A percentile compares a stretch with the other conserved stretches of the same genome.
These are phyloP conservation scores for Oryza glaberrima DNA, from an alignment of 176 grass and related monocot genomes.

Conservation along the genomic window DNA sequence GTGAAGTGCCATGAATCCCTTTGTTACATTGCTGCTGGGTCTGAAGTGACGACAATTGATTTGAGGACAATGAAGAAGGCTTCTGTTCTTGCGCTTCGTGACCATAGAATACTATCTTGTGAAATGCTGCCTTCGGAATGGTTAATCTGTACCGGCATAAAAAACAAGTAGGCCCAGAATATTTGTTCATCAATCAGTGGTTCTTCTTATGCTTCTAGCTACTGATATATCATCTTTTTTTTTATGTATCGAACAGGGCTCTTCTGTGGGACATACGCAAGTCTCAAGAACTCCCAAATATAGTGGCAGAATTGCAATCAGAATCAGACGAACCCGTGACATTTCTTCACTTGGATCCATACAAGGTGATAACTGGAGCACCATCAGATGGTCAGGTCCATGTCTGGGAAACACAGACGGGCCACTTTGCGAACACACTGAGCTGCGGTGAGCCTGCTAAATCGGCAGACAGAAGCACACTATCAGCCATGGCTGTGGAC, in stretches of 20 bases:
- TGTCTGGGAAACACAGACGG: slow-evolving; percentile 62
- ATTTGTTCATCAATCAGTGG: not conserved
- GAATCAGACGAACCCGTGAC: slow-evolving; percentile 62
- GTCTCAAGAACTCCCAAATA: slow-evolving; percentile 50
- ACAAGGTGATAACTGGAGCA: slow-evolving; percentile 75
- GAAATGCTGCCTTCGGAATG: slow-evolving; percentile 81
- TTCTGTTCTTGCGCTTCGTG: slow-evolving; percentile 55
- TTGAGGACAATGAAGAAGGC: slow-evolving; percentile 84
- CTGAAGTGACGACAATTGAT: slow-evolving; percentile 66
- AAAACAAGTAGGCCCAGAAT: slow-evolving; percentile 69
- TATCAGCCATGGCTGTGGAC: slow-evolving; percentile 72
- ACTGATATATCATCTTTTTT: slow-evolving; percentile 29
- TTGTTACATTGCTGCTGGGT: slow-evolving; percentile 74
- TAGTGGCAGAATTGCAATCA: slow-evolving; percentile 66
- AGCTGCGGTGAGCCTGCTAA: slow-evolving; percentile 41
- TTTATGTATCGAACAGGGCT: slow-evolving; percentile 50
- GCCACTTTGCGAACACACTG: slow-evolving; percentile 59
- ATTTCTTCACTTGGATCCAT: slow-evolving; percentile 80
- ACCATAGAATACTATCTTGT: slow-evolving; percentile 70
- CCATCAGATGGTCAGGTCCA: slow-evolving; percentile 52
- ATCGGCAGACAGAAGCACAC: slow-evolving; percentile 6
- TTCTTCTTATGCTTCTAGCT: slow-evolving; percentile 15
- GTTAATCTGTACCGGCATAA: slow-evolving; percentile 73
- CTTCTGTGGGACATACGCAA: slow-evolving; percentile 91
- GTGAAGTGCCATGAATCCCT: slow-evolving; percentile 70